These are phyloP conservation scores for Penicillium olsonii DNA, from an alignment of 2,329 filamentous ascomycete species.

Conservation along the genomic window DNA sequence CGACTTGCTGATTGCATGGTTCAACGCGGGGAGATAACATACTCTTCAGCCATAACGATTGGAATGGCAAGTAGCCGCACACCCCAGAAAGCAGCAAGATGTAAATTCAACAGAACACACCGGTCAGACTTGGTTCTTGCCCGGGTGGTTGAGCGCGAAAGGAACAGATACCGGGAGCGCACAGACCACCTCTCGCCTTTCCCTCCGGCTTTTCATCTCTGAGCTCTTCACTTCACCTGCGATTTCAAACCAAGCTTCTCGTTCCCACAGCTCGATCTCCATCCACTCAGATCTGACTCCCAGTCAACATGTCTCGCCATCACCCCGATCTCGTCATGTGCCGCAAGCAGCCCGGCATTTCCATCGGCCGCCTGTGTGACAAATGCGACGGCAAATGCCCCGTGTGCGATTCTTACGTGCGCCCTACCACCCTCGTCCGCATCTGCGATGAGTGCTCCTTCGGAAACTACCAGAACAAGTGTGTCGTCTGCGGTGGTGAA, in stretches of 20 bases:
- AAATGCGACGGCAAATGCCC: slow-evolving; percentile 99
- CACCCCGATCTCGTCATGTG: slow-evolving; percentile 99
- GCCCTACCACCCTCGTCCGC: slow-evolving; percentile 91
- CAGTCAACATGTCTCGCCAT: slow-evolving; percentile 77
- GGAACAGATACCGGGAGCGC: background rate
- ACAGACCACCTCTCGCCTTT: background rate
- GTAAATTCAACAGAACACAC: background rate
- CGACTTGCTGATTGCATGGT: slow-evolving; percentile 4
- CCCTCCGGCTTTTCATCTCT: slow-evolving; percentile 2
- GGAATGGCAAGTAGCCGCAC: background rate
- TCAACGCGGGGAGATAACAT: slow-evolving; percentile 6
- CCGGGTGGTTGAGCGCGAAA: background rate
- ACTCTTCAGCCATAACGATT: slow-evolving; percentile 25
- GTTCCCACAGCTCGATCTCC: background rate
- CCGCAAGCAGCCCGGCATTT: slow-evolving; percentile 96
- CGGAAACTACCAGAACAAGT: slow-evolving; percentile 99
- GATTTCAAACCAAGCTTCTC: background rate
- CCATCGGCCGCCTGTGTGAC: slow-evolving; percentile 97
- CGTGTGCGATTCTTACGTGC: slow-evolving; percentile 98
- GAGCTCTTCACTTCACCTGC: background rate
- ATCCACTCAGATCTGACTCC: background rate
- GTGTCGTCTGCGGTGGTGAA: slow-evolving; percentile 96
- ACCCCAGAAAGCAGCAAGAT: background rate
- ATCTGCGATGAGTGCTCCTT: slow-evolving; percentile 99
- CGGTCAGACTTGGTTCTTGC: background rate